phyloP scores from a whole-genome alignment of 345 rosid species.

The Pugionium cornutum region DNA sequence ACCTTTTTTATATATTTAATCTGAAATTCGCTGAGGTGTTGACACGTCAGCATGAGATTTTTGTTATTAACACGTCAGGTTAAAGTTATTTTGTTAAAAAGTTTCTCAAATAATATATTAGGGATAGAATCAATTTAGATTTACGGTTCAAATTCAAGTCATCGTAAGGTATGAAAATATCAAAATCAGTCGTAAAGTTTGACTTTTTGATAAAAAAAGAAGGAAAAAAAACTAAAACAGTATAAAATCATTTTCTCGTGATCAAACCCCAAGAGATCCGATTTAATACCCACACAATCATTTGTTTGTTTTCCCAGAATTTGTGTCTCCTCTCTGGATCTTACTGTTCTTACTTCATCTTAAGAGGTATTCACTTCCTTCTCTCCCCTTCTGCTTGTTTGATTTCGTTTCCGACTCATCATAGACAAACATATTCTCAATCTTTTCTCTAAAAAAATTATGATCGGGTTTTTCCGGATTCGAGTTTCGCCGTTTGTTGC shows the following conservation, averaged over 20 bases:
- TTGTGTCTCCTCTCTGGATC: constrained; percentile 18
- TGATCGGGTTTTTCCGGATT: too few species aligned
- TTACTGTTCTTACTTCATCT: constrained; percentile 8
- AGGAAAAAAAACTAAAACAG: not conserved
- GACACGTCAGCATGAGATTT: too few species aligned
- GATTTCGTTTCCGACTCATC: not conserved
- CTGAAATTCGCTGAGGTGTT: too few species aligned
- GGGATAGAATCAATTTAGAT: too few species aligned
- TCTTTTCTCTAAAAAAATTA: too few species aligned
- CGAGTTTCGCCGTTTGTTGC: too few species aligned
- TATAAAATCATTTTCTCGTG: not conserved
- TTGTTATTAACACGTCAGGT: too few species aligned
- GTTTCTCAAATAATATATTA: too few species aligned
- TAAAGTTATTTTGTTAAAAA: too few species aligned
- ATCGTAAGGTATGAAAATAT: constrained; percentile 15
- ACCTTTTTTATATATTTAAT: too few species aligned
- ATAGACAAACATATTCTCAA: too few species aligned
- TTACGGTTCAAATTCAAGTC: constrained; percentile 6
- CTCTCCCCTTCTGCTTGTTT: not conserved
- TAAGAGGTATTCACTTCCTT: not conserved
- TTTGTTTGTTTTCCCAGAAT: not conserved
- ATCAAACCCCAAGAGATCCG: constrained; percentile 10
- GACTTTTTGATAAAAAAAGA: not conserved
- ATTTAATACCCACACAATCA: constrained; percentile 15
- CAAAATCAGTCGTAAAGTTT: not conserved